Base-by-base conservation (phyloP, 257 asterid species). In the Gynochthodes officinalis region DNA sequence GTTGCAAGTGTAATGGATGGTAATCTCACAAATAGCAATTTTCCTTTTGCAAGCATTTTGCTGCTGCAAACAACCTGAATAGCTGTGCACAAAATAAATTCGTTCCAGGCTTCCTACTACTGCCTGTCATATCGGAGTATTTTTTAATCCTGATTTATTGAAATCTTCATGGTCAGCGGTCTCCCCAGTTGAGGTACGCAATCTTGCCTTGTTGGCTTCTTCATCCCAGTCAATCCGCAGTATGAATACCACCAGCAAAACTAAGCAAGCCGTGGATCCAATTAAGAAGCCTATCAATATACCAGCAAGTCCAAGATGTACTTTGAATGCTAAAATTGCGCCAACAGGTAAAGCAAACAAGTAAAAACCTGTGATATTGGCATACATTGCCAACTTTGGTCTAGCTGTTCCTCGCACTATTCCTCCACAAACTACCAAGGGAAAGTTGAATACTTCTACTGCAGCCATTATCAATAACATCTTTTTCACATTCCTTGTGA, bases 381-480 rank as follows among this genome's bases (percentile, higher is more conserved):
- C 97, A 60, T 89, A 92, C 79, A 79, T 87, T 15, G 90, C 96
- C 9, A 92, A 70, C 87, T 90, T 83, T 18, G 97, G 98, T 72
- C 89, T 40, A 0, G 94, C 98, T 67, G 97, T 95, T 8, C 99
- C 97, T 67, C 98, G 78, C 72, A 90, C 93, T 2, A 95, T 84
- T 55, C 97, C 99, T 0, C 97, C 98, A 16, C 95, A 87, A 64
- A 92, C 99, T 19, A 84, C 84, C 74, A 91, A 54, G 8, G 99
- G 98, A 30, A 91, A 91, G 43, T 94, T 94, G 30, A 89, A 84
- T 40, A 90, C 84, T 50, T 92, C 98, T 50, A 88, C 64, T 3
- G 76, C 57, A 2, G 89, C 91, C 98, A 92, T 90, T 58, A 89
- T 19, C 59, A 78, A 5, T 88, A 92, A 83, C 78, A 70, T 79